phyloP scores from a whole-genome alignment of 345 rosid species.

The Erodium maritimum region DNA sequence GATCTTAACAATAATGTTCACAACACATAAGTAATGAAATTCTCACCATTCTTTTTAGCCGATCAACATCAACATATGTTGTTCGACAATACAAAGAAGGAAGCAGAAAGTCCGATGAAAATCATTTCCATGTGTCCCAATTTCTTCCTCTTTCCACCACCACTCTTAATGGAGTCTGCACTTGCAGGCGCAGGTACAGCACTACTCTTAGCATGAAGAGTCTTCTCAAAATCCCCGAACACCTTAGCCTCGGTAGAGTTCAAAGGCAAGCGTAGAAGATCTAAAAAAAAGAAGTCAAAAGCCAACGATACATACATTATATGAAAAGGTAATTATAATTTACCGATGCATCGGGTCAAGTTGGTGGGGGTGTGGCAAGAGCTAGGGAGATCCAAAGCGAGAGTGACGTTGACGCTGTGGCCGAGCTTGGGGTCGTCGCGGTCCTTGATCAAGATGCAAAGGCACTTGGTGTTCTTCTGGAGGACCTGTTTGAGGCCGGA shows the following conservation, averaged over 20 bases:
- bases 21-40: too few species aligned
- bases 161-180: too few species aligned
- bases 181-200: too few species aligned
- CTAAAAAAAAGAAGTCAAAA: too few species aligned
- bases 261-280: slow-evolving; percentile 16
- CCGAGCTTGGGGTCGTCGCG: slow-evolving; percentile 64
- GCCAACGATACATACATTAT: neutral
- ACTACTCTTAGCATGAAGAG: too few species aligned
- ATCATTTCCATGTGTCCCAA: too few species aligned
- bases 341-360: slow-evolving; percentile 68
- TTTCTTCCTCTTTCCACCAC: too few species aligned
- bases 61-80: too few species aligned
- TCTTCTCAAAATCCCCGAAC: slow-evolving; percentile 2
- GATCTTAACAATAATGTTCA: too few species aligned
- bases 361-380: slow-evolving; percentile 57
- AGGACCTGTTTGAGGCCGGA: slow-evolving; percentile 55
- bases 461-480: slow-evolving; percentile 43
- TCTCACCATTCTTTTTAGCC: too few species aligned
- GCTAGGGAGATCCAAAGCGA: slow-evolving; percentile 58
- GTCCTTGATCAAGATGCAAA: slow-evolving; percentile 64
- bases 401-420: slow-evolving; percentile 58
- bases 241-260: slow-evolving; percentile 15
- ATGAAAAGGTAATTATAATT: neutral
- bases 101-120: too few species aligned
- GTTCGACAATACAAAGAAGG: too few species aligned